Evolutionary conservation across 2,329 filamentous ascomycete genomes (phyloP), one percentile per base, ranked within the genome.

Genomic region (Cladosporium velox): DNA sequence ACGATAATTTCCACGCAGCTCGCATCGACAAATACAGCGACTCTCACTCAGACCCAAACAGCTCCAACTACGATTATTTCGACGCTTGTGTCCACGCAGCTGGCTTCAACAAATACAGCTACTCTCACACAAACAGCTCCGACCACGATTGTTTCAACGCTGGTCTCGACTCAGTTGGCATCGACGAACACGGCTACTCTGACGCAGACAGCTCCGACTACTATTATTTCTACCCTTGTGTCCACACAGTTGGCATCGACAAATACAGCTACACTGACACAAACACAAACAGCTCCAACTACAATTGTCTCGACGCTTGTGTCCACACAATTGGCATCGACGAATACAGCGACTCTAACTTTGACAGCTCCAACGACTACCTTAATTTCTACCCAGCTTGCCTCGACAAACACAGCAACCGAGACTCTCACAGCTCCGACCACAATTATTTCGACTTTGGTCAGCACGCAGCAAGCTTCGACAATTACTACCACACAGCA

Each of bases 1-100:
- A 62, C 62, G 7, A 38, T 51, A 11, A 28, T 59, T 11, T 64
- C 61, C 3, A 64, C 52, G 4, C 49, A 64, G 47, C 61, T 34
- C 2, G 60, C 49, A 7, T 63, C 60, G n/a, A 63, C 60, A n/a
- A 41, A 41, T 18, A 51, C 44, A 2, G 30, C 58, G 6, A 60
- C 58, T 34, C 14, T 26, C 10, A 51, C 49, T 8, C 52, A 55
- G n/a, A 55, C 52, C 34, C 52, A 30, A n/a, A 30, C 24, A 24
- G 24, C 24, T 24, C 24, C 24, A 24, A 24, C 24, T 24, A 24
- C 24, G 24, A 24, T 24, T 24, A 24, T 24, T 24, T 24, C 24
- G 24, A 24, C 24, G 24, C 24, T 24, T 24, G 24, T 24, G 24
- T 24, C 24, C 24, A 24, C 24, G 24, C 24, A 24, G 24, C 24